Evolutionary conservation across 768 basidiomycete species (phyloP).

Genomic region (Peribolospora kevripleyi): DNA sequence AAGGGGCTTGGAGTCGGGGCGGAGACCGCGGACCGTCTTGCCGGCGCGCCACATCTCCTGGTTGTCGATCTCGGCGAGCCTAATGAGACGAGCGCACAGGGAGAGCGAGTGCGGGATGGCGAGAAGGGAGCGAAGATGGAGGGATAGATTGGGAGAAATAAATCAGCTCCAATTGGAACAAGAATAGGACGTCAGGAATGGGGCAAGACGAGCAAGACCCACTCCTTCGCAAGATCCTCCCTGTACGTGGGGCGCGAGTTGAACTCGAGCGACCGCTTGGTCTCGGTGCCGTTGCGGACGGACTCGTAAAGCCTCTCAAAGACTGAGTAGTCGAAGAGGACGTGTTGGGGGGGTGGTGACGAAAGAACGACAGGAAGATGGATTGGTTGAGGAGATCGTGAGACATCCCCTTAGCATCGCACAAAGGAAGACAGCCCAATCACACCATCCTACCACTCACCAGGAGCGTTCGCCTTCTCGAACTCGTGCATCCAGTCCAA

Average conservation of each 20-base stretch:
- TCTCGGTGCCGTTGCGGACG: conserved; percentile 86
- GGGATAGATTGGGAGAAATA: too few relatives aligned
- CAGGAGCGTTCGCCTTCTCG: conserved; percentile 72
- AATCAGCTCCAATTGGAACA: neutral
- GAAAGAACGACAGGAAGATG: too few relatives aligned
- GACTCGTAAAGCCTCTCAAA: conserved; percentile 89
- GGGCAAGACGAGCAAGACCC: neutral
- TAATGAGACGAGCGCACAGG: neutral
- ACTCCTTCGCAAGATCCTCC: conserved; percentile 65
- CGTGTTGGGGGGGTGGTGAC: too few relatives aligned
- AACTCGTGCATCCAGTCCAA: conserved; percentile 93
- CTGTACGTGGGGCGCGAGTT: conserved; percentile 82
- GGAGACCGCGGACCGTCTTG: conserved; percentile 71
- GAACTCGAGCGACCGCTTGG: conserved; percentile 87
- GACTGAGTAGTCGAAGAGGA: conserved; percentile 18
- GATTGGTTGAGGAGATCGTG: too few relatives aligned
- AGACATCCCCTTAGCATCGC: too few relatives aligned
- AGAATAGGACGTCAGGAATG: neutral
- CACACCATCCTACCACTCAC: too few relatives aligned
- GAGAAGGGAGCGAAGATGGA: neutral
- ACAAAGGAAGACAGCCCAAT: too few relatives aligned
- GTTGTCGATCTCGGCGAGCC: conserved; percentile 71
- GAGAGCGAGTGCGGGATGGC: neutral
- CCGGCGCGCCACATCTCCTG: conserved; percentile 99
- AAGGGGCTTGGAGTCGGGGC: conserved; percentile 32